phyloP scores from a whole-genome alignment of 2,329 filamentous ascomycete species.

The Fusarium papillatum region DNA sequence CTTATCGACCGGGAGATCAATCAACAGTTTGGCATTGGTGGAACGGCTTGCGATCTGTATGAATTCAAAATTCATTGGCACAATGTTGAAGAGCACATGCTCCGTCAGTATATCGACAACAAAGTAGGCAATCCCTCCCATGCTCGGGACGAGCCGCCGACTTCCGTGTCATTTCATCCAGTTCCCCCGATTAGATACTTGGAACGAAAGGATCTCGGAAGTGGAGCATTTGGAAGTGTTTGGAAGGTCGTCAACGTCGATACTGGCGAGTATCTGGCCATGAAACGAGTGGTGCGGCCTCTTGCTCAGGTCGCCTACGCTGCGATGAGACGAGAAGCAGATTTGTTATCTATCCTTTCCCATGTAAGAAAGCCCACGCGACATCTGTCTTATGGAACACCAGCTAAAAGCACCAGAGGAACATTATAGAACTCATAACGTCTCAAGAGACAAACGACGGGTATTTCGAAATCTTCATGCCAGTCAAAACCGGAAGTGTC shows the following conservation, averaged over 20 bases:
- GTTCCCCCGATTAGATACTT: background rate
- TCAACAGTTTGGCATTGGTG: background rate
- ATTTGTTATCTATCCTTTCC: background rate
- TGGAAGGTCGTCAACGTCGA: background rate
- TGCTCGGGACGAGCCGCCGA: background rate
- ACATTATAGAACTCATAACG: background rate
- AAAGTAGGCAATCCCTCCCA: background rate
- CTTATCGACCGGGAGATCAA: background rate
- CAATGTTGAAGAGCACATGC: accelerated
- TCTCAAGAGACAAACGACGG: background rate
- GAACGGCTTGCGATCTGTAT: background rate
- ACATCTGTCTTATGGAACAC: background rate
- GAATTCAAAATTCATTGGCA: background rate
- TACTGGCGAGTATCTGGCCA: background rate
- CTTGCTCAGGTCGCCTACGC: too few species aligned
- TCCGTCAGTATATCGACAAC: background rate
- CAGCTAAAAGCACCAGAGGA: background rate
- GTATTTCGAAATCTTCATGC: background rate
- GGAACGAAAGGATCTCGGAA: background rate
- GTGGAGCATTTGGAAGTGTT: background rate
- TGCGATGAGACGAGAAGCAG: background rate
- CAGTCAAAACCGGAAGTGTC: background rate
- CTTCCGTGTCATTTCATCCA: background rate
- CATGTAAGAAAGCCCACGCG: background rate
- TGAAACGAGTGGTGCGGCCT: background rate